A percentile compares a stretch with the other conserved stretches of the same genome.
Conservation (phyloP, 1,284 basidiomycete species). For the Irpex sp. region DNA sequence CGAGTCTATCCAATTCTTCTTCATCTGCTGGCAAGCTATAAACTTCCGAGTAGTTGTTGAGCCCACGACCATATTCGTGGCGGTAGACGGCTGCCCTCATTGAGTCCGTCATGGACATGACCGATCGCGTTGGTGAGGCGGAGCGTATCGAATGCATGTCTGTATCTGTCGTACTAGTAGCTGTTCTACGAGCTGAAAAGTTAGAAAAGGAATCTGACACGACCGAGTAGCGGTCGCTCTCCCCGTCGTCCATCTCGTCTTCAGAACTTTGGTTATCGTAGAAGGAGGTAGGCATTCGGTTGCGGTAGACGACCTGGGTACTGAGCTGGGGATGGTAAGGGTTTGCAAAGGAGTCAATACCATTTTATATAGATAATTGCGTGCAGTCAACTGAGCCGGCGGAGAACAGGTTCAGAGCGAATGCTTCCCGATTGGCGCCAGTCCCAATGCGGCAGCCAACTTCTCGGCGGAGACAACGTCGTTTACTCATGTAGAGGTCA, state of each 20-base stretch:
- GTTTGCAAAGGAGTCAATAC: neutral
- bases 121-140: conserved; percentile 60
- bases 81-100: conserved; percentile 54
- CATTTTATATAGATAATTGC: neutral
- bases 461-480: neutral
- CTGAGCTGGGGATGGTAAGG: neutral
- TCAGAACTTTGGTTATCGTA: conserved; percentile 12
- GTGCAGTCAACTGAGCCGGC: neutral
- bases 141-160: conserved; percentile 43
- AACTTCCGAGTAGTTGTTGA: conserved; percentile 76
- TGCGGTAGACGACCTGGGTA: neutral
- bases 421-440: neutral
- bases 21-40: conserved; percentile 75
- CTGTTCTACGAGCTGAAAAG: conserved; percentile 39
- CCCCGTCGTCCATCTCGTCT: conserved; percentile 13
- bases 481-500: neutral
- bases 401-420: neutral
- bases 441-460: neutral
- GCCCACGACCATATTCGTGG: conserved; percentile 61
- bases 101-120: conserved; percentile 63
- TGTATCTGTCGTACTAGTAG: conserved; percentile 32
- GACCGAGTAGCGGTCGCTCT: conserved; percentile 33
- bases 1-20: conserved; percentile 65
- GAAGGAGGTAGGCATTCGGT: neutral
- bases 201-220: conserved; percentile 33